Conservation (phyloP, 257 asterid genomes). For the Vinca minor region DNA sequence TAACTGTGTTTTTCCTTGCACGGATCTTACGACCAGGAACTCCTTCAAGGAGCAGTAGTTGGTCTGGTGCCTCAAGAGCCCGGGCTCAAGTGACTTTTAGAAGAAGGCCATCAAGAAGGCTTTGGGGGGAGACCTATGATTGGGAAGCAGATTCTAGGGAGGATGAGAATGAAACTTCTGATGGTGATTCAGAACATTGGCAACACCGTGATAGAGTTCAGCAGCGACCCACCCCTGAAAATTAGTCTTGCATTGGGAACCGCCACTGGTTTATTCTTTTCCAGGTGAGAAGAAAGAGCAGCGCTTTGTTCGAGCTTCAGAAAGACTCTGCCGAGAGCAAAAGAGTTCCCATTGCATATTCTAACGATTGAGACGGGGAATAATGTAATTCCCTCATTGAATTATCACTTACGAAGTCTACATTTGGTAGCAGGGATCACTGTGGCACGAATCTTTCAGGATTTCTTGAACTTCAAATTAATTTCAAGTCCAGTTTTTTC, state of each 20-base stretch:
- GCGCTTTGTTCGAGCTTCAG: not conserved
- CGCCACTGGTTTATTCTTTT: not conserved
- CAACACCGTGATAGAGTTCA: slow-evolving; percentile 21
- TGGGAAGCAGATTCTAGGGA: slow-evolving; percentile 44
- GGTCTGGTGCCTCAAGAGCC: slow-evolving; percentile 43
- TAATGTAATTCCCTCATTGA: slow-evolving; percentile 12
- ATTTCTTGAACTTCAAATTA: slow-evolving; percentile 5
- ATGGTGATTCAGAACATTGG: slow-evolving; percentile 17
- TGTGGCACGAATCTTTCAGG: not conserved
- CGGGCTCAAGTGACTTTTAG: slow-evolving; percentile 41
- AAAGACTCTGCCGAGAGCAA: not conserved
- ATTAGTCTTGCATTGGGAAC: slow-evolving; percentile 5
- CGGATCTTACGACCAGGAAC: slow-evolving; percentile 51
- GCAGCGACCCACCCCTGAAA: slow-evolving; percentile 27
- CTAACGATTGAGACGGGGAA: too few relatives aligned
- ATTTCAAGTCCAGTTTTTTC: not conserved
- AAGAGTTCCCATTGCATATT: too few relatives aligned
- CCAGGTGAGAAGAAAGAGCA: slow-evolving; percentile 8
- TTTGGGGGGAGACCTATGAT: slow-evolving; percentile 59
- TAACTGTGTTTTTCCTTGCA: slow-evolving; percentile 59
- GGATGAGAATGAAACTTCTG: slow-evolving; percentile 29
- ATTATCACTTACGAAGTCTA: not conserved
- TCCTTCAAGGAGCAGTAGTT: slow-evolving; percentile 33
- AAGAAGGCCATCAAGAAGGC: slow-evolving; percentile 47
- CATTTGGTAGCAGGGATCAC: slow-evolving; percentile 3